phyloP scores from a whole-genome alignment of 345 rosid genomes.

The Gossypium thurberi region DNA sequence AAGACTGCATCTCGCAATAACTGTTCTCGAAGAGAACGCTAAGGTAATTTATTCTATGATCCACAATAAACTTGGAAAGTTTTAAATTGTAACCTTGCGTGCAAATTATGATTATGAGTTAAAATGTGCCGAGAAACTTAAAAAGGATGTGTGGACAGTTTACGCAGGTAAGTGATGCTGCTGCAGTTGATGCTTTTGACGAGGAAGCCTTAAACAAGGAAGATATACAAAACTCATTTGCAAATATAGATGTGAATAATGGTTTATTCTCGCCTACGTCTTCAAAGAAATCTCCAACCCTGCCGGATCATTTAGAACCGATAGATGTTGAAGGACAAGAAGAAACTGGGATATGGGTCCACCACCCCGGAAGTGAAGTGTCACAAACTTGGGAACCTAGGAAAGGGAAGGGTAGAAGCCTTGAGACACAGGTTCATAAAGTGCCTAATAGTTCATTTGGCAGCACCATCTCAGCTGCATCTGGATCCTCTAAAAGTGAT shows the following conservation, averaged over 20 bases:
- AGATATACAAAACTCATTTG: conserved; percentile 36
- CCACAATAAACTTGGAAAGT: not conserved
- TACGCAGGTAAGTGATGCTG: conserved; percentile 26
- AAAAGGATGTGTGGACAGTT: conserved; percentile 14
- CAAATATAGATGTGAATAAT: conserved; percentile 24
- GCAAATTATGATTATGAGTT: not conserved
- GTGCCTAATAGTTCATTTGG: conserved; percentile 34
- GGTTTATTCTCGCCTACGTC: conserved; percentile 43
- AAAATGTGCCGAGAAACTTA: not conserved
- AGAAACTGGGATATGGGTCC: conserved; percentile 79
- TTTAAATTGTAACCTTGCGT: not conserved
- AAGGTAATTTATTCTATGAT: conserved; percentile 38
- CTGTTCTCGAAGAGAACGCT: conserved; percentile 43
- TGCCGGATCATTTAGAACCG: conserved; percentile 63
- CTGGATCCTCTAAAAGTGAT: conserved; percentile 35
- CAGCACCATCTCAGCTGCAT: conserved; percentile 23
- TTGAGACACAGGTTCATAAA: conserved; percentile 34
- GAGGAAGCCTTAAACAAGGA: conserved; percentile 34
- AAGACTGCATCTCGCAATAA: conserved; percentile 72
- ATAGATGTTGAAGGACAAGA: conserved; percentile 65
- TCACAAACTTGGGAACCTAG: conserved; percentile 79
- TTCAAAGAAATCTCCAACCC: conserved; percentile 40
- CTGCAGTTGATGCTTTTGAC: conserved; percentile 25
- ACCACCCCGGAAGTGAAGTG: conserved; percentile 77
- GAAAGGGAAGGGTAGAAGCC: conserved; percentile 56